Evolutionary conservation across 306 rosid genomes (phyloP).

Genomic region (Pyrus communis): DNA sequence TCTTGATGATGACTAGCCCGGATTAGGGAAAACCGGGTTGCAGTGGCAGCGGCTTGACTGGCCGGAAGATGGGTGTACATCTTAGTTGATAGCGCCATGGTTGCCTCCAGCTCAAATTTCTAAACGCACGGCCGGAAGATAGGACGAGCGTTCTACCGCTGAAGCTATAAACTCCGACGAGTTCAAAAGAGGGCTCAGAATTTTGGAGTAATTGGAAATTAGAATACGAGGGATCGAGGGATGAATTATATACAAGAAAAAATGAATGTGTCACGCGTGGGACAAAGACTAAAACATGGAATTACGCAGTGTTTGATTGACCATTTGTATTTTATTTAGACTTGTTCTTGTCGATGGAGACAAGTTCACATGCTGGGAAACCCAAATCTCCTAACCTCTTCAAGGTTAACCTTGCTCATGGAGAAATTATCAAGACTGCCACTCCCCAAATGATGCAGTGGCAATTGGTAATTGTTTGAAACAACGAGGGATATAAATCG

Average conservation of each 20-base stretch:
- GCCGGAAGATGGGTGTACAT: conserved; percentile 5
- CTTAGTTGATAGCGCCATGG: conserved; percentile 29
- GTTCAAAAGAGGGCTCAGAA: neutral
- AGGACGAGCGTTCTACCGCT: neutral
- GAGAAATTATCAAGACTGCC: neutral
- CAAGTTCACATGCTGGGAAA: neutral
- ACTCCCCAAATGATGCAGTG: neutral
- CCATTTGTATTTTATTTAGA: neutral
- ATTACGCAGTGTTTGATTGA: neutral
- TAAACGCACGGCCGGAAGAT: neutral
- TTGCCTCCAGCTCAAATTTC: neutral
- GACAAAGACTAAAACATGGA: neutral
- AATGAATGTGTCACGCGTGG: conserved; percentile 6
- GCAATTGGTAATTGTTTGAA: neutral
- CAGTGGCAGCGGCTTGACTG: neutral
- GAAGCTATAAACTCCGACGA: neutral
- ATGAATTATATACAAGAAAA: neutral
- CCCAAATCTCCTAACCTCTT: neutral
- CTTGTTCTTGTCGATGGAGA: neutral
- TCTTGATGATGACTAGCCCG: conserved; percentile 21
- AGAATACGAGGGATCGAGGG: neutral
- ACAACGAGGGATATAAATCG: neutral
- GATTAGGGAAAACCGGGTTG: neutral
- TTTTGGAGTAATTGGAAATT: neutral
- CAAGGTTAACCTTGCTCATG: neutral